These are phyloP conservation scores for Tagetes erecta DNA, from an alignment of 129 eudicot genomes.

Conservation along the genomic window DNA sequence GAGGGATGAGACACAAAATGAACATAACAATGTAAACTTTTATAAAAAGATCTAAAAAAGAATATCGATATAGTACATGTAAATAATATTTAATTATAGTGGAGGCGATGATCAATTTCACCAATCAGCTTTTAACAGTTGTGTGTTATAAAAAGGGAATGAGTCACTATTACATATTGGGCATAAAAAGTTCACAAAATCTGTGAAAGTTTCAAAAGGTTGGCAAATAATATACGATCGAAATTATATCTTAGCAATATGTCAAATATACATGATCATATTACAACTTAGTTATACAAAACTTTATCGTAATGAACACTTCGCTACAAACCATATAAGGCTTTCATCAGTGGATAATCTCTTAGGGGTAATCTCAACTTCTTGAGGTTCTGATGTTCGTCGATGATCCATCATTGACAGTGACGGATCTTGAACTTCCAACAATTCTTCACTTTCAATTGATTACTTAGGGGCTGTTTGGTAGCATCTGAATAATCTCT, in stretches of 20 bases:
- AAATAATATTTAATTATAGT: background rate
- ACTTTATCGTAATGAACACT: no score
- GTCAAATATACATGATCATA: background rate
- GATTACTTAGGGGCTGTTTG: no score
- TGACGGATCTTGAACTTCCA: no score
- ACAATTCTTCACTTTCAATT: no score
- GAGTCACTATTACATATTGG: conserved; percentile 16
- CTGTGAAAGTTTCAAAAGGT: background rate
- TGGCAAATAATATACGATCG: conserved; percentile 7
- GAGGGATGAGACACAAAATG: background rate
- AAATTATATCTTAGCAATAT: background rate
- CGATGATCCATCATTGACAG: no score
- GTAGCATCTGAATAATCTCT: no score
- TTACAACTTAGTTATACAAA: background rate
- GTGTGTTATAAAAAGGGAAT: background rate
- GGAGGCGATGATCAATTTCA: background rate
- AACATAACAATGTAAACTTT: background rate
- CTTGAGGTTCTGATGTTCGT: no score
- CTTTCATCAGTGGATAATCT: no score
- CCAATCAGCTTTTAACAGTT: conserved; percentile 8
- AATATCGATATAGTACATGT: background rate
- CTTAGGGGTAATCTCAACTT: no score
- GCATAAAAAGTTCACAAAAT: background rate
- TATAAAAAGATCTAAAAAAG: background rate
- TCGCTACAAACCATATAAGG: no score